Conservation (phyloP, 352 stramenopile species). For the Phytophthora vignae region DNA sequence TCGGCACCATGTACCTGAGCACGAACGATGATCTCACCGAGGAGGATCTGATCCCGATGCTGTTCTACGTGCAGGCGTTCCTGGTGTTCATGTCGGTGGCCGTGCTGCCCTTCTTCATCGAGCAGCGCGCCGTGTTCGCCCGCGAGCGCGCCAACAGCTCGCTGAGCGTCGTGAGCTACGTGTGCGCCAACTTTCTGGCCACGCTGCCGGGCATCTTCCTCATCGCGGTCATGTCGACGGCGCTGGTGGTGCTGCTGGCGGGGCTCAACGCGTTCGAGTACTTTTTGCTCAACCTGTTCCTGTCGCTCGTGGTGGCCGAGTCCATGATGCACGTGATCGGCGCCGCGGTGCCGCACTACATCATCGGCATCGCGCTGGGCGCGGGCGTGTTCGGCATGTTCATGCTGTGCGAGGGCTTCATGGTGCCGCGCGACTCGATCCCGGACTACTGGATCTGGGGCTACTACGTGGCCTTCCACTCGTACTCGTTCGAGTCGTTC, state of each 20-base stretch:
- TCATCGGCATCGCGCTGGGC: conserved; percentile 46
- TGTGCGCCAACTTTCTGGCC: too few relatives aligned
- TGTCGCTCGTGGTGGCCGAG: conserved; percentile 80
- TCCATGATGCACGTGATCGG: conserved; percentile 84
- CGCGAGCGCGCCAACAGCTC: too few relatives aligned
- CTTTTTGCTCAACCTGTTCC: conserved; percentile 73
- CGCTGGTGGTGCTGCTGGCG: conserved; percentile 57
- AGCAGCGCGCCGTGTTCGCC: conserved; percentile 74
- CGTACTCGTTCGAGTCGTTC: conserved; percentile 83
- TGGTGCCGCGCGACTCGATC: conserved; percentile 66
- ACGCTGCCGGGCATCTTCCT: too few relatives aligned
- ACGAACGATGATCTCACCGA: conserved; percentile 53
- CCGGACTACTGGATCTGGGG: conserved; percentile 77
- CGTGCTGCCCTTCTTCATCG: conserved; percentile 88
- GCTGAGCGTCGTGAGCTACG: too few relatives aligned
- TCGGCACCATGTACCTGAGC: conserved; percentile 77
- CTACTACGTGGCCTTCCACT: conserved; percentile 89
- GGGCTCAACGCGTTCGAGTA: conserved; percentile 65
- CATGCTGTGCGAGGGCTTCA: conserved; percentile 46
- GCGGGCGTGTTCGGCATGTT: too few relatives aligned
- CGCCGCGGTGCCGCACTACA: conserved; percentile 76
- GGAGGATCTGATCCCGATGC: conserved; percentile 55
- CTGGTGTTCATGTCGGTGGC: conserved; percentile 91
- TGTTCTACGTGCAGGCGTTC: conserved; percentile 91
- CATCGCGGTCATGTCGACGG: not conserved